Evolutionary conservation across 306 rosid species (phyloP), one percentile per base, ranked within the genome.

Genomic region (Mimosa pudica): DNA sequence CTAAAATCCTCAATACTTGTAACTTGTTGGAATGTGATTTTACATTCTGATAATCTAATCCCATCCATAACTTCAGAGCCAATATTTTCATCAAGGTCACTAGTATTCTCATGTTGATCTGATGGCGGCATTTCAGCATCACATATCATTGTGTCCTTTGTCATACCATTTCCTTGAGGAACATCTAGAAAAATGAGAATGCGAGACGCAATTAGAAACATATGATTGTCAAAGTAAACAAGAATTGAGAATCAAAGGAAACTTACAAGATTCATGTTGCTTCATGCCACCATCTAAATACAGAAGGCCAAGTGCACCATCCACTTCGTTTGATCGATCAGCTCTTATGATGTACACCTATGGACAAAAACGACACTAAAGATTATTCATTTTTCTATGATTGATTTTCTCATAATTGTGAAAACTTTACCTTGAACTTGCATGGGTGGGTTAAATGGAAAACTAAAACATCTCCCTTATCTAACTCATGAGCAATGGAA

Each of bases 381-480:
- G 16, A 55, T 55, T 55, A 55, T 3, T 55, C 61, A 55, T 2
- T 55, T 55, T 30, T 55, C 61, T 17, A 24, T 55, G 1, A 55
- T n/a, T 55, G n/a, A 16, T 57, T n/a, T 17, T 57, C 63, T 57
- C 63, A 57, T n/a, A 48, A 58, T 33, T 51, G 54, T 66, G 20
- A 73, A 83, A 44, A 30, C 75, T 36, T 80, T 61, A 89, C 91
- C 91, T 87, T 87, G 73, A 87, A 86, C 54, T 74, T 87, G 61
- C 57, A 20, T 80, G 79, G 87, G 42, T 79, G 45, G 65, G 81
- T 82, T 77, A 80, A 63, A n/a, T 87, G 90, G 77, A 87, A 87
- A 38, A 38, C 42, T 38, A 38, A 38, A 38, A 38, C 42, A 38
- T 38, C 42, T 5, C 42, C 42, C 42, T 38, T 5, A 38, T 2